Evolutionary conservation across 169 alveolate genomes (phyloP).

Genomic region (Plasmodium cynomolgi): DNA sequence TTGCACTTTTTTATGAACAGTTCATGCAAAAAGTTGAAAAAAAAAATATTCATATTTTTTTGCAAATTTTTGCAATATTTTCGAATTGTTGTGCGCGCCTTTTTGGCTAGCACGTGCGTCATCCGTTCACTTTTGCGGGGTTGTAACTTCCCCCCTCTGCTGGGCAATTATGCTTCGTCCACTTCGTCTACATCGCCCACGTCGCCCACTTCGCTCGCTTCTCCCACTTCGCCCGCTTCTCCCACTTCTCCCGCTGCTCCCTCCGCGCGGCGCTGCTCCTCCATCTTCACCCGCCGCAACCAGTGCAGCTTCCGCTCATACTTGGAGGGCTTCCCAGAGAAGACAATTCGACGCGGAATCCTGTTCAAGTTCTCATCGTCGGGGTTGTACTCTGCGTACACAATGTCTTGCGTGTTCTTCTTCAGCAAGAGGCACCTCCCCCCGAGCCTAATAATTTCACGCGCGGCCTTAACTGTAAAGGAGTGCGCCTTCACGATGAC

Average conservation of each 20-base stretch:
- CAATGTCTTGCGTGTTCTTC: slow-evolving; percentile 83
- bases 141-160: neutral
- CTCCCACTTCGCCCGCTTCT: neutral
- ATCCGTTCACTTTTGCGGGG: neutral
- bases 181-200: neutral
- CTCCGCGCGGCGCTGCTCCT: neutral
- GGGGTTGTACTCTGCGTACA: slow-evolving; percentile 83
- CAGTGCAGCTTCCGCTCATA: slow-evolving; percentile 74
- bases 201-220: neutral
- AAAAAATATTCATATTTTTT: neutral
- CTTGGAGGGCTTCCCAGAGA: slow-evolving; percentile 83
- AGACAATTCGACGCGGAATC: slow-evolving; percentile 81
- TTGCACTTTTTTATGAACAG: slow-evolving; percentile 9
- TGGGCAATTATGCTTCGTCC: neutral
- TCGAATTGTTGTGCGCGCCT: neutral
- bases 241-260: neutral
- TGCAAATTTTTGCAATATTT: neutral
- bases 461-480: slow-evolving; percentile 82
- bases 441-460: slow-evolving; percentile 81
- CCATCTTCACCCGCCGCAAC: slow-evolving; percentile 17
- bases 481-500: slow-evolving; percentile 84
- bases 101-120: neutral
- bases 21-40: slow-evolving; percentile 7
- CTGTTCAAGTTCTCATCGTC: slow-evolving; percentile 75
- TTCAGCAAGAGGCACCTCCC: slow-evolving; percentile 83